Evolutionary conservation across 371 early-diverging fungal species (phyloP).

Genomic region (Mucor lusitanicus): DNA sequence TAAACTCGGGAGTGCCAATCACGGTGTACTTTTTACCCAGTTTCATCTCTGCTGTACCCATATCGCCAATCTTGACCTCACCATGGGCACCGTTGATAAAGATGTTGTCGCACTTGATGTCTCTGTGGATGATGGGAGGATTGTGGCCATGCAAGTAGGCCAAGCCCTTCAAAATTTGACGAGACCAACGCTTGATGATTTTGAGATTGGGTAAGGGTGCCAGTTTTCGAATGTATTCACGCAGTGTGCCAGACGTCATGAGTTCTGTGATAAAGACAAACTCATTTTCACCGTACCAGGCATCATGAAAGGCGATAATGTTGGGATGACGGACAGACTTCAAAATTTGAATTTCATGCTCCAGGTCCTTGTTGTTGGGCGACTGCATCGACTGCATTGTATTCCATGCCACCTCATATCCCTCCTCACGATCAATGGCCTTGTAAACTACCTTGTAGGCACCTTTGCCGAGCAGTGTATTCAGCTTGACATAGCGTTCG

Average conservation of each 20-base stretch:
- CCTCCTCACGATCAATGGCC: conserved; percentile 80
- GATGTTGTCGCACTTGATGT: conserved; percentile 77
- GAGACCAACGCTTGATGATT: conserved; percentile 69
- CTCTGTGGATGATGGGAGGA: conserved; percentile 84
- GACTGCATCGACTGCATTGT: conserved; percentile 40
- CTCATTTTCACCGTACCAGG: conserved; percentile 63
- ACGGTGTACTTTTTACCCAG: conserved; percentile 75
- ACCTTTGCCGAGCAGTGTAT: conserved; percentile 54
- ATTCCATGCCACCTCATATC: conserved; percentile 88
- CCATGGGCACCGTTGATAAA: conserved; percentile 83
- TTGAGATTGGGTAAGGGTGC: conserved; percentile 58
- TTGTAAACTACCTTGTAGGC: conserved; percentile 85
- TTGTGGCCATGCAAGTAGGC: conserved; percentile 73
- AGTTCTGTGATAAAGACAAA: conserved; percentile 82
- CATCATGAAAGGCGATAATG: conserved; percentile 76
- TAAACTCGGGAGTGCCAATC: conserved; percentile 55
- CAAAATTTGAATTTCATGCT: conserved; percentile 73
- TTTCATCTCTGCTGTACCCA: conserved; percentile 80
- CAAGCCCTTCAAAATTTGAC: conserved; percentile 76
- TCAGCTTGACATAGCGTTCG: conserved; percentile 44
- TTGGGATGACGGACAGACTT: conserved; percentile 73
- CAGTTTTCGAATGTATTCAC: conserved; percentile 60
- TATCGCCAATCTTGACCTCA: conserved; percentile 83
- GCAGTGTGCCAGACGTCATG: conserved; percentile 81
- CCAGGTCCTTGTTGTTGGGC: conserved; percentile 46